These are phyloP conservation scores for Schizochytrium sp. DNA, from an alignment of 108 stramenopile genomes.

Conservation along the genomic window DNA sequence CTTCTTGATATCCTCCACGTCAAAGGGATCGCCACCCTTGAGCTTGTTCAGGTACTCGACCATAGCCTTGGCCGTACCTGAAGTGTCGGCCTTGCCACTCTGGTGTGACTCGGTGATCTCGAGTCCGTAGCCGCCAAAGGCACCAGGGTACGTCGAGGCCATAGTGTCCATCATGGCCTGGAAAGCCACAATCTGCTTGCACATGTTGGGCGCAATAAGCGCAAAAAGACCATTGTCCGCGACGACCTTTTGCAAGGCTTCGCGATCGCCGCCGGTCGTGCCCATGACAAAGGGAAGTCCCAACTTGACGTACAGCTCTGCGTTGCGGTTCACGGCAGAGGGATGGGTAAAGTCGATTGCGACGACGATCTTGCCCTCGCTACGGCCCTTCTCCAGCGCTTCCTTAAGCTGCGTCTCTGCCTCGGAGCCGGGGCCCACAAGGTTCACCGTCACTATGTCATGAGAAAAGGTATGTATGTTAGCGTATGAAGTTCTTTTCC, in stretches of 20 bases:
- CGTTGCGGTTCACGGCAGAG: constrained; percentile 86
- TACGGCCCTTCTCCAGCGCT: constrained; percentile 45
- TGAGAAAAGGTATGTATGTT: constrained; percentile 44
- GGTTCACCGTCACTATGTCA: constrained; percentile 52
- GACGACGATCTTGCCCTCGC: constrained; percentile 55
- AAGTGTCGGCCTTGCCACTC: constrained; percentile 90
- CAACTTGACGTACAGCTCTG: constrained; percentile 67
- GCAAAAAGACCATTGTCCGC: constrained; percentile 63
- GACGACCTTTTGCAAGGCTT: constrained; percentile 46
- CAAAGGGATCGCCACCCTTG: constrained; percentile 56
- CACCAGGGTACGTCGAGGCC: constrained; percentile 74
- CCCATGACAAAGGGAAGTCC: constrained; percentile 87
- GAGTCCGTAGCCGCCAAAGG: constrained; percentile 85
- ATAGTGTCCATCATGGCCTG: constrained; percentile 82
- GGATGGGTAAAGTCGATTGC: constrained; percentile 97
- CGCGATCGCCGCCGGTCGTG: constrained; percentile 84
- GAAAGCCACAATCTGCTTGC: constrained; percentile 97
- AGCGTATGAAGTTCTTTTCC: background rate
- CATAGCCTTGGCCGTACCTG: constrained; percentile 92
- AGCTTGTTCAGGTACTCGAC: constrained; percentile 68
- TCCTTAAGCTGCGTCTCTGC: constrained; percentile 20
- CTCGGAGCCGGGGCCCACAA: constrained; percentile 26
- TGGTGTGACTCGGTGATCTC: constrained; percentile 86
- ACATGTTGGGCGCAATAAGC: constrained; percentile 98
- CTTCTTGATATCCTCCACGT: constrained; percentile 76